Base-by-base conservation (phyloP, 2,329 filamentous ascomycete species). In the Basipetospora chlamydospora region DNA sequence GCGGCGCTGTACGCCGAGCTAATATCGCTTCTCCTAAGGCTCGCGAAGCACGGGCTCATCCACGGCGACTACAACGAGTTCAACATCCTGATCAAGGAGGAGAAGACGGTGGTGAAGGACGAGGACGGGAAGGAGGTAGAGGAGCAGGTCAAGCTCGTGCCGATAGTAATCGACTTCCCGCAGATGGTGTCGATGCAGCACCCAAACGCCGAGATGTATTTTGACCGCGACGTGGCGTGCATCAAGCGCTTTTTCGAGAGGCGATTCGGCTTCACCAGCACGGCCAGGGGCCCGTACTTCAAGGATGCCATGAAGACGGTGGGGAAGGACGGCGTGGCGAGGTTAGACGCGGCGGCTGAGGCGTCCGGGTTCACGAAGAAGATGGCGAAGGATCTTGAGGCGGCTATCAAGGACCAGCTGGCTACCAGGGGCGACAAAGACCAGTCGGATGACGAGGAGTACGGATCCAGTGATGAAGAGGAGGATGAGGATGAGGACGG, bases 61-160 rank as follows among this genome's bases (percentile, higher is more conserved):
- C 90, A 98, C 53, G 90, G 90, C 43, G 90, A 98, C 55, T 98
- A 92, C 64, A 98, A 98, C 63, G 92, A 98, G 57, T 98, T 98
- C 68, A 98, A 98, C 56, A 88, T 98, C 44, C 64, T 98, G 23
- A 77, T 98, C 54, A 85, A 90, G 52, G 88, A 96, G 55, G 73
- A 67, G 38, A 63, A 53, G 37, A 46, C 47, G 3, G 51, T 46
- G 7, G 56, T 58, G 5, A 57, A 65, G 6, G 26, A 31, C 12
- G 21, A 17, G n/a, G 35, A 37, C n/a, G 28, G 18, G 8, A 28
- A 26, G 7, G 52, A 65, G 47, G 52, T 54, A 2, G 44, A 55
- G 28, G 59, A 64, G 47, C 41, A 51, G 0, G 45, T 81, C 37
- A 50, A 46, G 12, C 62, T 93, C 18, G 75, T 73, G 6, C 90